Evolutionary conservation across 2,329 filamentous ascomycete species (phyloP).

Genomic region (Rutstroemia sp.): DNA sequence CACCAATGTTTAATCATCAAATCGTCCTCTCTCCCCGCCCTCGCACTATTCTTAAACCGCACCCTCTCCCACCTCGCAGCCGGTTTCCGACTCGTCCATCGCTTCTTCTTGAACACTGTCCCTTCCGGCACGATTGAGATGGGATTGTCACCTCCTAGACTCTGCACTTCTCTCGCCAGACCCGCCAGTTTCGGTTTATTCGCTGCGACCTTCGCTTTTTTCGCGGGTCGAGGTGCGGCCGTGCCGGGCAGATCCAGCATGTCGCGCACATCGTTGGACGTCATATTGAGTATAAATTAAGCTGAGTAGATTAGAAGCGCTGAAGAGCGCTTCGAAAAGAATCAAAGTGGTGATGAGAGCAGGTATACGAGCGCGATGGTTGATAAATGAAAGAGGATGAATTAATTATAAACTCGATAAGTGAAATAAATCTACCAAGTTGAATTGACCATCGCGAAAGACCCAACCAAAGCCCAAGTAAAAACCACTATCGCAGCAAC

Average conservation of each 20-base stretch:
- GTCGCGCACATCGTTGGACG: constrained; percentile 76
- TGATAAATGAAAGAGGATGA: neutral
- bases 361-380: neutral
- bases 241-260: constrained; percentile 71
- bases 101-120: constrained; percentile 51
- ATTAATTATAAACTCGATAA: neutral
- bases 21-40: constrained; percentile 35
- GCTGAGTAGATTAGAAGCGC: neutral
- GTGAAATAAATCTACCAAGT: neutral
- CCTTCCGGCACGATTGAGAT: constrained; percentile 59
- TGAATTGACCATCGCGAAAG: neutral
- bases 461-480: neutral
- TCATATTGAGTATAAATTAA: constrained; percentile 40
- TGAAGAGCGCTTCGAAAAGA: neutral
- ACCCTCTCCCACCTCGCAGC: constrained; percentile 58
- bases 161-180: constrained; percentile 58
- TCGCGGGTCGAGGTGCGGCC: constrained; percentile 48
- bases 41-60: constrained; percentile 71
- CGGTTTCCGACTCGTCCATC: constrained; percentile 47
- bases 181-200: constrained; percentile 55
- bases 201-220: constrained; percentile 65
- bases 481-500: neutral
- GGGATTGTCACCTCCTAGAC: constrained; percentile 57
- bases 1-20: constrained; percentile 77
- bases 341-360: neutral